phyloP scores from a whole-genome alignment of 2,329 filamentous ascomycete genomes.

The Botrytis deweyae region DNA sequence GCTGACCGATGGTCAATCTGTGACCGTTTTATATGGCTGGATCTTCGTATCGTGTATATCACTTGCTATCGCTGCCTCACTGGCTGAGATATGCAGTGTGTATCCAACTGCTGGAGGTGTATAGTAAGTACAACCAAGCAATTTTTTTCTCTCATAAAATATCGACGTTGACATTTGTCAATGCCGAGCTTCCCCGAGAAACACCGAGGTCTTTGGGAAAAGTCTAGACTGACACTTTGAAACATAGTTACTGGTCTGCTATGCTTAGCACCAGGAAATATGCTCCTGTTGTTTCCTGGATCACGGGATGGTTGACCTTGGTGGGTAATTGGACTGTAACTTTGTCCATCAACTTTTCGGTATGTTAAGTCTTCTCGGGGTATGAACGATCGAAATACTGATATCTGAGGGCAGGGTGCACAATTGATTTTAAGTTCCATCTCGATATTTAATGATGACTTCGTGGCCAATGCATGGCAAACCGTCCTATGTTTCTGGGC shows the following conservation, averaged over 20 bases:
- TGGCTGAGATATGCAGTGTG: constrained; percentile 68
- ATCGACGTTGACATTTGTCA: background rate
- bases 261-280: constrained; percentile 65
- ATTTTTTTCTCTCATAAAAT: background rate
- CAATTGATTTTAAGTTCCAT: constrained; percentile 67
- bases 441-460: constrained; percentile 68
- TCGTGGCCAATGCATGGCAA: constrained; percentile 65
- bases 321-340: constrained; percentile 71
- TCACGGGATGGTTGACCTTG: constrained; percentile 69
- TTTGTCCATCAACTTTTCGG: constrained; percentile 49
- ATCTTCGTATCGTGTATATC: constrained; percentile 64
- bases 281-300: constrained; percentile 66
- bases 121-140: constrained; percentile 43
- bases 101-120: constrained; percentile 68
- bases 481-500: constrained; percentile 72
- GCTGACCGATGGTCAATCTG: constrained; percentile 65
- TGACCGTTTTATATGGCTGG: constrained; percentile 71
- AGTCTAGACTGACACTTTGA: constrained; percentile 9
- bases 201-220: background rate
- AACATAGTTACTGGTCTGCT: constrained; percentile 58
- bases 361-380: background rate
- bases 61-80: constrained; percentile 61
- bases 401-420: constrained; percentile 50
- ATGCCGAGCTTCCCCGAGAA: constrained; percentile 11
- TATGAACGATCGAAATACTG: background rate